These are phyloP conservation scores for Karstenula rhodostoma DNA, from an alignment of 2,329 filamentous ascomycete species.

Conservation along the genomic window DNA sequence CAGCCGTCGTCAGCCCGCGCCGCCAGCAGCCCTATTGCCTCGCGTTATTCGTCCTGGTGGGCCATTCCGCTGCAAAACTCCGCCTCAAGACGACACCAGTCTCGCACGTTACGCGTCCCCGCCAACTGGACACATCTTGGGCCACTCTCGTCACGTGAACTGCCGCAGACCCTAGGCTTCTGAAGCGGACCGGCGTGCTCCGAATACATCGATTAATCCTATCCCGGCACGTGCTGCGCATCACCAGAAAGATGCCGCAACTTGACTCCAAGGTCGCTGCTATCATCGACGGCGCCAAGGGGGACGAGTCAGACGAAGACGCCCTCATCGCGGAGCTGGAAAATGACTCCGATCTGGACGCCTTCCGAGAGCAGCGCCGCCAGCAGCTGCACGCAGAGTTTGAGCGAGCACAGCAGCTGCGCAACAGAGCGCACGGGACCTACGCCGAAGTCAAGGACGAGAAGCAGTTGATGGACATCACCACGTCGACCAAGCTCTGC, in stretches of 20 bases:
- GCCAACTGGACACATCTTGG: neutral
- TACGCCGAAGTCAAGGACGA: slow-evolving; percentile 66
- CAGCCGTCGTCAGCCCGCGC: slow-evolving; percentile 29
- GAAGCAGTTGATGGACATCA: slow-evolving; percentile 66
- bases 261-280: slow-evolving; percentile 61
- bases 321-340: slow-evolving; percentile 67
- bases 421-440: slow-evolving; percentile 59
- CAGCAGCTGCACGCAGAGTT: slow-evolving; percentile 67
- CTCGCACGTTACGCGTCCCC: neutral
- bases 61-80: neutral
- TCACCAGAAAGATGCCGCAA: slow-evolving; percentile 48
- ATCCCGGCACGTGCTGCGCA: neutral
- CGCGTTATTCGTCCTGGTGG: neutral
- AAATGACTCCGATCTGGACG: slow-evolving; percentile 61
- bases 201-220: neutral
- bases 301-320: slow-evolving; percentile 63
- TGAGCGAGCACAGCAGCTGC: slow-evolving; percentile 60
- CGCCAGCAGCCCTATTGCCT: neutral
- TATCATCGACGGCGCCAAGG: slow-evolving; percentile 55
- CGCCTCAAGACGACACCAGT: neutral
- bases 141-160: slow-evolving; percentile 1
- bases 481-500: slow-evolving; percentile 64
- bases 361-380: slow-evolving; percentile 64
- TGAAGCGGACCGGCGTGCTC: neutral
- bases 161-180: neutral